Percentiles rank a stretch among this genome's conserved stretches.
phyloP scores from a whole-genome alignment of 768 basidiomycete genomes.

The Tulasnella sp. region DNA sequence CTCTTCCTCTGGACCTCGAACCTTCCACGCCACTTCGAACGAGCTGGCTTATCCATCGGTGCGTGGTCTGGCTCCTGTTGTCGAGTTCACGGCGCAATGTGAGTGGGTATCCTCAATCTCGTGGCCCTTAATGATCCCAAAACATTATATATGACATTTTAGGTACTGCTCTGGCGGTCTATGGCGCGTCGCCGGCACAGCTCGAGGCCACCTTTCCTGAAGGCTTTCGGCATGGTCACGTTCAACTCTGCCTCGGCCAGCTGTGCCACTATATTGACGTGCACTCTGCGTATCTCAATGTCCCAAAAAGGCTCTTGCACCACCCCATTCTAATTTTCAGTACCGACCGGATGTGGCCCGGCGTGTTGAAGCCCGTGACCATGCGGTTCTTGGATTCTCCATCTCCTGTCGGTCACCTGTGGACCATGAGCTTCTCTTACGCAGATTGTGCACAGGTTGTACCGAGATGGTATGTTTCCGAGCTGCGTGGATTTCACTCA shows the following conservation, averaged over 20 bases:
- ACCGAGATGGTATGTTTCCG: not conserved
- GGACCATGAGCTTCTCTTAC: not conserved
- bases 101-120: not conserved
- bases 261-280: not conserved
- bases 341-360: not conserved
- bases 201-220: not conserved
- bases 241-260: not conserved
- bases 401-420: not conserved
- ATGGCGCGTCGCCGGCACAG: not conserved
- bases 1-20: not conserved
- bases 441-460: not conserved
- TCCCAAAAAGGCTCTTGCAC: not conserved
- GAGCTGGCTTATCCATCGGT: not conserved
- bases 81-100: not conserved
- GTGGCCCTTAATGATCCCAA: not conserved
- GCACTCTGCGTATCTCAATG: not conserved
- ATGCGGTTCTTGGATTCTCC: not conserved
- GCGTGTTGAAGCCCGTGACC: not conserved
- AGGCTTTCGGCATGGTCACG: not conserved
- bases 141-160: not conserved
- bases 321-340: not conserved
- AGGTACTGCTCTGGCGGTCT: not conserved
- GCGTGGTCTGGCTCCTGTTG: not conserved
- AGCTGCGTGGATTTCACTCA: not conserved
- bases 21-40: not conserved